A percentile compares a stretch with the other conserved stretches of the same genome.
phyloP scores from a whole-genome alignment of 1,139 yeast genomes.

The Debaryomycetaceae sp. region DNA sequence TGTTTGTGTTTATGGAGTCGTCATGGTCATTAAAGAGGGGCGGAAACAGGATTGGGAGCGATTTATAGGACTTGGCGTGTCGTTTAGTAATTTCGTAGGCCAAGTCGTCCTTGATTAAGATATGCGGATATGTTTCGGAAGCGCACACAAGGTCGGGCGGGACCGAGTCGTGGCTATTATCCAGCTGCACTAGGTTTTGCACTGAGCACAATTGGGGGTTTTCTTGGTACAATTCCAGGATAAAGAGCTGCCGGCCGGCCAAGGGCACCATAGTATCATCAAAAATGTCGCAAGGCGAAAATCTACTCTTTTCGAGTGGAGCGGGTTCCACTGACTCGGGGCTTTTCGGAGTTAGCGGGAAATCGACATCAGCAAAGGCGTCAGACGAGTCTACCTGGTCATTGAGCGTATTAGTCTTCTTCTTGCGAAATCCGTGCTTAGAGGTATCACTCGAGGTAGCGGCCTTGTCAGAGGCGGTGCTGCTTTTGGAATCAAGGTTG shows the following conservation, averaged over 20 bases:
- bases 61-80: conserved; percentile 21
- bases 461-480: too few relatives aligned
- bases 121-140: conserved; percentile 3
- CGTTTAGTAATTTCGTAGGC: conserved; percentile 21
- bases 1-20: conserved; percentile 17
- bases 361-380: neutral
- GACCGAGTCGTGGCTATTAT: neutral
- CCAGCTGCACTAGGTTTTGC: conserved; percentile 1
- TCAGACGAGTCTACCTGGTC: conserved; percentile 1
- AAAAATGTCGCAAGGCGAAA: conserved; percentile 28
- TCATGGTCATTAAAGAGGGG: conserved; percentile 12
- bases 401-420: neutral
- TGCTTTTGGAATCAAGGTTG: too few relatives aligned
- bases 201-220: conserved; percentile 15
- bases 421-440: neutral
- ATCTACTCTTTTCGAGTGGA: conserved; percentile 8
- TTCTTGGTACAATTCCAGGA: conserved; percentile 13
- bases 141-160: conserved; percentile 1
- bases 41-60: conserved; percentile 29
- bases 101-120: conserved; percentile 8
- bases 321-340: neutral
- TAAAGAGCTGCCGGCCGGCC: conserved; percentile 24
- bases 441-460: too few relatives aligned
- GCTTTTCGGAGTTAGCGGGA: too few relatives aligned
- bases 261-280: conserved; percentile 24